These are phyloP conservation scores for Dactylellina parvicollis DNA, from an alignment of 2,329 filamentous ascomycete genomes.

Conservation along the genomic window DNA sequence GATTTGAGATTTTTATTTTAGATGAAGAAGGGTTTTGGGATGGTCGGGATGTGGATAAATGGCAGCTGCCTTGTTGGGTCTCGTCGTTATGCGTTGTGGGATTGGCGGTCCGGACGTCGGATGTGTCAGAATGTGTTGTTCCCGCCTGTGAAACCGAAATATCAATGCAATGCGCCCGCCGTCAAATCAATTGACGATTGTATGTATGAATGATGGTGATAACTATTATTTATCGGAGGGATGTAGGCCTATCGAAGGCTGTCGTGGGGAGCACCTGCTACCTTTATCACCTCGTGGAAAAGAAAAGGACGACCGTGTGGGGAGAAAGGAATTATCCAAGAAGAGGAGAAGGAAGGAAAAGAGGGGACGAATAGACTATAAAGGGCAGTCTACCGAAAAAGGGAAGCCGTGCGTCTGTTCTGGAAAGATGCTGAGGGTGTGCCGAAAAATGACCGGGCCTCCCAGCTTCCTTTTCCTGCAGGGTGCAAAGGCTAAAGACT, in stretches of 20 bases:
- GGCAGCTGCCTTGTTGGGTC: slow-evolving; percentile 44
- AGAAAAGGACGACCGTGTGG: slow-evolving; percentile 16
- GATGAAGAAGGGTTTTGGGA: slow-evolving; percentile 10
- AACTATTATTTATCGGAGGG: background rate
- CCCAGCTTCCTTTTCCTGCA: slow-evolving; percentile 53
- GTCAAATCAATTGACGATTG: slow-evolving; percentile 46
- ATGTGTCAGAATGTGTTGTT: slow-evolving; percentile 42
- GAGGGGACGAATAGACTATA: slow-evolving; percentile 24
- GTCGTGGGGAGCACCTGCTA: slow-evolving; percentile 41
- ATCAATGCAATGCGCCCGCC: background rate
- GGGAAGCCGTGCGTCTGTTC: slow-evolving; percentile 46
- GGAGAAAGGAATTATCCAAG: background rate
- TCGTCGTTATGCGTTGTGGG: slow-evolving; percentile 29
- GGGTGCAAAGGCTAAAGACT: slow-evolving; percentile 50
- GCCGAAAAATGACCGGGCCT: slow-evolving; percentile 35
- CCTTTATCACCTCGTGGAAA: slow-evolving; percentile 31
- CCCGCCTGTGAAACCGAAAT: slow-evolving; percentile 51
- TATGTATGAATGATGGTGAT: background rate
- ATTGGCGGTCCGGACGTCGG: slow-evolving; percentile 9
- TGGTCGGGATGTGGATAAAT: slow-evolving; percentile 1
- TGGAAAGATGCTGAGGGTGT: slow-evolving; percentile 51
- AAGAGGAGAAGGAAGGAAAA: slow-evolving; percentile 29
- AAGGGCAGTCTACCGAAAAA: slow-evolving; percentile 48
- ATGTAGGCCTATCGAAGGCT: slow-evolving; percentile 41
- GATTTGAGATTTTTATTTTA: no score